A percentile compares a stretch with the other conserved stretches of the same genome.
Conservation (phyloP, 2,329 filamentous ascomycete genomes). For the Ascochyta lentis region DNA sequence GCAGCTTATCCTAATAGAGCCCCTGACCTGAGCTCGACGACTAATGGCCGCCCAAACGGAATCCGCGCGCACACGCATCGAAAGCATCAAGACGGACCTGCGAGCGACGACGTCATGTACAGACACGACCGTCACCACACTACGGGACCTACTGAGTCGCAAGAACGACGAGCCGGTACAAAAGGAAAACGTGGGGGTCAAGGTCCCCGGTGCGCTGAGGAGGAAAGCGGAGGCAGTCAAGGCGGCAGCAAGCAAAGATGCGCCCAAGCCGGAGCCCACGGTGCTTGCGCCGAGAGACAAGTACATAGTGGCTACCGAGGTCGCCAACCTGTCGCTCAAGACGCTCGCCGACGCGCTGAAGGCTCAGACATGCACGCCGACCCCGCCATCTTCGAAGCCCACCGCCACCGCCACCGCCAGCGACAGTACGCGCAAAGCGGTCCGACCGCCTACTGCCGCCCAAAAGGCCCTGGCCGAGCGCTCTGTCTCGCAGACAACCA, state of each 20-base stretch:
- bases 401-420: slow-evolving; percentile 34
- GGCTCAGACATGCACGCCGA: slow-evolving; percentile 36
- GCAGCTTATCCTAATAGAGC: slow-evolving; percentile 16
- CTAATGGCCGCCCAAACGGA: slow-evolving; percentile 40
- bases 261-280: slow-evolving; percentile 44
- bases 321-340: slow-evolving; percentile 75
- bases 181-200: slow-evolving; percentile 43
- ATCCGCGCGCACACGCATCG: slow-evolving; percentile 54
- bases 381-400: slow-evolving; percentile 25
- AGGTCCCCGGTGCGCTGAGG: slow-evolving; percentile 31
- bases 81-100: slow-evolving; percentile 58
- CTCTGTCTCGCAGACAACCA: slow-evolving; percentile 66
- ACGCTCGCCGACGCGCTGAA: slow-evolving; percentile 72
- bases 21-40: slow-evolving; percentile 10
- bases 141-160: slow-evolving; percentile 54
- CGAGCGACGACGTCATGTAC: slow-evolving; percentile 58
- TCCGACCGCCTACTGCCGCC: slow-evolving; percentile 48
- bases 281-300: slow-evolving; percentile 65
- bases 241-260: slow-evolving; percentile 39
- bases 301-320: slow-evolving; percentile 72
- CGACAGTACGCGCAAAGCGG: slow-evolving; percentile 25
- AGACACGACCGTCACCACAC: slow-evolving; percentile 52
- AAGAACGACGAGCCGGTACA: slow-evolving; percentile 42
- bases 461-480: slow-evolving; percentile 68
- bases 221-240: slow-evolving; percentile 43